Base-by-base conservation (phyloP, 2,329 filamentous ascomycete genomes). In the Pseudogymnoascus verrucosus region DNA sequence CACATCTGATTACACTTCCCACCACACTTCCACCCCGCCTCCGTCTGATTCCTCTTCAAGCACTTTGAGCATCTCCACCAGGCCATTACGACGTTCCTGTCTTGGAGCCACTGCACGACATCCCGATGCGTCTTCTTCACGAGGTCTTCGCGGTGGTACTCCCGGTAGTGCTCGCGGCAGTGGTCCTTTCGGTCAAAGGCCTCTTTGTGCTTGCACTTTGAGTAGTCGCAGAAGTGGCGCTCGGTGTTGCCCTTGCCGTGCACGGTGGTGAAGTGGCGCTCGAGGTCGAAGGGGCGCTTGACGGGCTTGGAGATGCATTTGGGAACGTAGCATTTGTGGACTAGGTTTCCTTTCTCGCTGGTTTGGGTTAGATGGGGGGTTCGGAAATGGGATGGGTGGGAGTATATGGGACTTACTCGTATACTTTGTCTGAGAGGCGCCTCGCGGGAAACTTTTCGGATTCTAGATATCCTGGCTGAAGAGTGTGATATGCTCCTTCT, bases 151-250 rank as follows among this genome's bases (percentile, higher is more conserved):
- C 78, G 76, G 66, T 82, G 80, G 64, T 74, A 80, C 60, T 79
- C 78, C 26, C 79, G 71, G 42, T 79, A 70, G 65, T 83, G 80
- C 64, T 82, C 80, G 19, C 76, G 71, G 54, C 78, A 74, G 67
- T 82, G 80, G 64, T 83, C 80, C 61, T 76, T 75, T 7, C 80
- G 71, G 1, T 74, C 77, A 65, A 82, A 82, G 0, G 78, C 75
- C 0, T 64, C 62, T 0, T 68, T 67, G 1, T 75, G 67, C 28
- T 61, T 59, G 57, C 76, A 78, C 10, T 65, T 69, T 1, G 61
- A 59, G 21, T 69, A 70, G 23, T 70, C 66, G 65, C 76, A 78
- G 11, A 66, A 66, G 44, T 72, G 70, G 14, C 64, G 65, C 10
- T 68, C 47, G 5, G 63, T 21, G 8, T 34, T 44, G 21, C 28